Evolutionary conservation across 2,329 filamentous ascomycete genomes (phyloP).

Genomic region (Colletotrichum costaricense): DNA sequence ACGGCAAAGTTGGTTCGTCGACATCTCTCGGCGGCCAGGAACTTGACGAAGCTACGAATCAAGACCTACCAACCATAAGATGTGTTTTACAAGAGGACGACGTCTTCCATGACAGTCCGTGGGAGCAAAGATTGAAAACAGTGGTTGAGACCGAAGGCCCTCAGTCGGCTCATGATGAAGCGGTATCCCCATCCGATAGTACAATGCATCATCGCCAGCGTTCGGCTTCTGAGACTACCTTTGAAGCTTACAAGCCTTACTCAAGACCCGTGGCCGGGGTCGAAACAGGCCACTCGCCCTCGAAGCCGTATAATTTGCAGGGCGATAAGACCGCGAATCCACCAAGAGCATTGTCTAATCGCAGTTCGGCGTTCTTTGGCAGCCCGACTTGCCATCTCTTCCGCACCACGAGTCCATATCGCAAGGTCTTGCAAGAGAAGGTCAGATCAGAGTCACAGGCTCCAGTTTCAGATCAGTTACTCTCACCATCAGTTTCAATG

Average conservation of each 20-base stretch:
- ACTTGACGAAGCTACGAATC: background rate
- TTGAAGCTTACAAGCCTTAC: background rate
- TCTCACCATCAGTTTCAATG: conserved; percentile 39
- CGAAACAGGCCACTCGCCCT: background rate
- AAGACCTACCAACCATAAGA: conserved; percentile 40
- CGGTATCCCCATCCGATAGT: background rate
- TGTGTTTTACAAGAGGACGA: conserved; percentile 47
- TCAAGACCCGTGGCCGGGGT: background rate
- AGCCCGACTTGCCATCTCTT: conserved; percentile 64
- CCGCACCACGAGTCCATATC: conserved; percentile 66
- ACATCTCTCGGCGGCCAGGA: background rate
- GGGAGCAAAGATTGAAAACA: background rate
- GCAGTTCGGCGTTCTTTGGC: conserved; percentile 62
- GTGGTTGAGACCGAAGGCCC: background rate
- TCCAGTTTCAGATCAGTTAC: conserved; percentile 36
- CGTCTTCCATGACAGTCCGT: conserved; percentile 42
- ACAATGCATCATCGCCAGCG: background rate
- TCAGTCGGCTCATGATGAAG: background rate
- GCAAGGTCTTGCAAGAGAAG: conserved; percentile 60
- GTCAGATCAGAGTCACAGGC: conserved; percentile 52
- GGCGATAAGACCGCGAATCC: conserved; percentile 36
- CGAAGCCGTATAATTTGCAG: background rate
- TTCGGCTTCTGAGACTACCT: background rate
- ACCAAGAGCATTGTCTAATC: conserved; percentile 49
- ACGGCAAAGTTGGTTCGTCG: background rate